These are phyloP conservation scores for Fomitiporia mediterranea DNA, from an alignment of 1,284 basidiomycete genomes.

Conservation along the genomic window DNA sequence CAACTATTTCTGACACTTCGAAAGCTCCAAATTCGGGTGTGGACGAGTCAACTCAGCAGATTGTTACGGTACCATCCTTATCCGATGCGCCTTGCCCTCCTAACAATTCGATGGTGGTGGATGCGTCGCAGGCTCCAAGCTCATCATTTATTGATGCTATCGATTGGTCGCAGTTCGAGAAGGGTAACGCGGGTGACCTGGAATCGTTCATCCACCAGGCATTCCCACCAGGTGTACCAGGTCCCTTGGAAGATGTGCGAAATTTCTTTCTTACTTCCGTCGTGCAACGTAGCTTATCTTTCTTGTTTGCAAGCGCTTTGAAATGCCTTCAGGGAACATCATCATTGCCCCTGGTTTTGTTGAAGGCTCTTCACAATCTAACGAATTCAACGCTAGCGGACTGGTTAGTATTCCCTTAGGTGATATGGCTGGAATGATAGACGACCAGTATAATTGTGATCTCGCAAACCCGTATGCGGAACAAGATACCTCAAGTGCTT, in stretches of 20 bases:
- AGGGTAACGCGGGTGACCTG: not conserved
- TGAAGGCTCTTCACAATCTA: not conserved
- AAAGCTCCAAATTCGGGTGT: not conserved
- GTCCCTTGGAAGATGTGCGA: not conserved
- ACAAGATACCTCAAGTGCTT: not conserved
- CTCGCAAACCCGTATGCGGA: constrained; percentile 5
- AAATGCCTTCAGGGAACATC: constrained; percentile 2
- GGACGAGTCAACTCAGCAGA: not conserved
- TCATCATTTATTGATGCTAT: not conserved
- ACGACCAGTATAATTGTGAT: constrained; percentile 7
- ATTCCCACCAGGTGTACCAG: not conserved
- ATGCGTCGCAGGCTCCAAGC: not conserved
- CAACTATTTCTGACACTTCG: not conserved
- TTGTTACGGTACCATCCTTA: not conserved
- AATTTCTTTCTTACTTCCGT: not conserved
- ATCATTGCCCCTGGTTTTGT: not conserved
- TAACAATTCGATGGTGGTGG: not conserved
- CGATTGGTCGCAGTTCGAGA: not conserved
- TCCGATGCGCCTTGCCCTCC: not conserved
- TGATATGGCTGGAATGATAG: not conserved
- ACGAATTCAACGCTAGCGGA: not conserved
- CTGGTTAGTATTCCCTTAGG: not conserved
- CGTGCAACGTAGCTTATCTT: not conserved
- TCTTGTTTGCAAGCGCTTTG: not conserved
- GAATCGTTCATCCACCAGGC: not conserved